phyloP scores from a whole-genome alignment of 768 basidiomycete species.

The Trametes gibbosa region DNA sequence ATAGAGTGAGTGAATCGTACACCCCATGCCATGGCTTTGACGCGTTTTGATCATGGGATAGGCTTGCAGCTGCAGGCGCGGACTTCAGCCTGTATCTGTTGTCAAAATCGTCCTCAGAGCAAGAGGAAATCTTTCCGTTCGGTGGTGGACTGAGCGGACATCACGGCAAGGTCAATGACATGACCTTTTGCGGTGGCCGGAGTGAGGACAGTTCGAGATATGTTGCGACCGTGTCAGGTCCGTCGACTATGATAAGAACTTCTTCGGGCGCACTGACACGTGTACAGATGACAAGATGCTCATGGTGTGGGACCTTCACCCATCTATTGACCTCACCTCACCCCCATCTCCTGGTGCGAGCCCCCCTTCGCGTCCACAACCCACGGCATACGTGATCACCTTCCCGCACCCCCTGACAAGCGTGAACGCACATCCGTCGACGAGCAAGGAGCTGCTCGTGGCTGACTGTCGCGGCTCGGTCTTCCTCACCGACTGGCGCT shows the following conservation, averaged over 20 bases:
- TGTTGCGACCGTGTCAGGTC: slow-evolving; percentile 80
- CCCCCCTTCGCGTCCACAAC: slow-evolving; percentile 51
- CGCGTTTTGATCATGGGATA: slow-evolving; percentile 29
- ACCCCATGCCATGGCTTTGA: background rate
- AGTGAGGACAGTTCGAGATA: slow-evolving; percentile 67
- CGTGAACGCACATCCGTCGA: slow-evolving; percentile 67
- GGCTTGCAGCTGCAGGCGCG: slow-evolving; percentile 63
- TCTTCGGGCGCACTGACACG: background rate
- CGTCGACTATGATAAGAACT: slow-evolving; percentile 1
- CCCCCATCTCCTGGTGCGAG: slow-evolving; percentile 32
- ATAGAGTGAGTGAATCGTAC: slow-evolving; percentile 53
- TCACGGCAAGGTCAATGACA: slow-evolving; percentile 73
- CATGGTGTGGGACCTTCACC: slow-evolving; percentile 85
- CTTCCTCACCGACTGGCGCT: slow-evolving; percentile 81
- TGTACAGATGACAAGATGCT: slow-evolving; percentile 74
- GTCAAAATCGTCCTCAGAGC: slow-evolving; percentile 47
- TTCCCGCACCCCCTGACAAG: slow-evolving; percentile 72
- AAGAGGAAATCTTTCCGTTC: slow-evolving; percentile 62
- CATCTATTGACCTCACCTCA: slow-evolving; percentile 46
- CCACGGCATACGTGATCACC: slow-evolving; percentile 72
- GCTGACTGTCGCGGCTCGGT: slow-evolving; percentile 72
- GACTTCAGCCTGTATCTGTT: slow-evolving; percentile 73
- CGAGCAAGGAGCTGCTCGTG: slow-evolving; percentile 77
- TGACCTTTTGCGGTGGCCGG: slow-evolving; percentile 77
- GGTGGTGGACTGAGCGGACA: slow-evolving; percentile 82